Percentiles rank a stretch among this genome's conserved stretches.
Conservation (phyloP, 495 filamentous ascomycete genomes). For the Polyplosphaeria fusca region DNA sequence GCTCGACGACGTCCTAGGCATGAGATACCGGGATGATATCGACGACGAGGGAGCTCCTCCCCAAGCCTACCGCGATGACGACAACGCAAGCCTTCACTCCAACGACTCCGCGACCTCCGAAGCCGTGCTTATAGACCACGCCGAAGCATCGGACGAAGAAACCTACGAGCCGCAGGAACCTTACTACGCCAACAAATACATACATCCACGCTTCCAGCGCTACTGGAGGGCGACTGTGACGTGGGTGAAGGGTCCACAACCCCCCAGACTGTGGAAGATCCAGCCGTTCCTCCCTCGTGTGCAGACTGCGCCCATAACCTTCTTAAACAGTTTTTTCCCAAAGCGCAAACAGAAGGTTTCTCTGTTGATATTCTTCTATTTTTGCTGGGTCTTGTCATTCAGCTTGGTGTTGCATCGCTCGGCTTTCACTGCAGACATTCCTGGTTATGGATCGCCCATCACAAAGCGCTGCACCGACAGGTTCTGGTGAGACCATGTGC, state of each 20-base stretch:
- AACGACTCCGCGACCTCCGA: slow-evolving; percentile 17
- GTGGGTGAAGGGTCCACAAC: slow-evolving; percentile 44
- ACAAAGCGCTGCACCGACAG: slow-evolving; percentile 51
- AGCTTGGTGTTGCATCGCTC: slow-evolving; percentile 41
- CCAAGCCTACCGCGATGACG: slow-evolving; percentile 31
- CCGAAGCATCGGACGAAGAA: slow-evolving; percentile 35
- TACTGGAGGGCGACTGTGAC: slow-evolving; percentile 32
- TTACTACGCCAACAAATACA: slow-evolving; percentile 30
- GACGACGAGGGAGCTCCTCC: slow-evolving; percentile 26
- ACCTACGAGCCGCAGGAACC: slow-evolving; percentile 23
- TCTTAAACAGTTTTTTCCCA: slow-evolving; percentile 42
- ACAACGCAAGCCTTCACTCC: slow-evolving; percentile 16
- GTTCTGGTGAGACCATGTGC: slow-evolving; percentile 47
- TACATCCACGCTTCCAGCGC: slow-evolving; percentile 33
- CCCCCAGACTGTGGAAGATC: slow-evolving; percentile 43
- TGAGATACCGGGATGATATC: slow-evolving; percentile 3
- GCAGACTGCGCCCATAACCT: slow-evolving; percentile 39
- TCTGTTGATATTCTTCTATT: slow-evolving; percentile 39
- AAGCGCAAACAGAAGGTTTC: slow-evolving; percentile 39
- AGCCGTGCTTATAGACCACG: slow-evolving; percentile 23
- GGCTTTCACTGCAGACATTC: slow-evolving; percentile 40
- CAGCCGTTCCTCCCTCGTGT: slow-evolving; percentile 40
- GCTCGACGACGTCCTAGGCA: slow-evolving; percentile 21
- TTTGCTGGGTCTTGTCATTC: slow-evolving; percentile 42
- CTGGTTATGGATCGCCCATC: slow-evolving; percentile 42